Evolutionary conservation across 2,329 filamentous ascomycete genomes (phyloP).

Genomic region (Phyllosticta citribraziliensis): DNA sequence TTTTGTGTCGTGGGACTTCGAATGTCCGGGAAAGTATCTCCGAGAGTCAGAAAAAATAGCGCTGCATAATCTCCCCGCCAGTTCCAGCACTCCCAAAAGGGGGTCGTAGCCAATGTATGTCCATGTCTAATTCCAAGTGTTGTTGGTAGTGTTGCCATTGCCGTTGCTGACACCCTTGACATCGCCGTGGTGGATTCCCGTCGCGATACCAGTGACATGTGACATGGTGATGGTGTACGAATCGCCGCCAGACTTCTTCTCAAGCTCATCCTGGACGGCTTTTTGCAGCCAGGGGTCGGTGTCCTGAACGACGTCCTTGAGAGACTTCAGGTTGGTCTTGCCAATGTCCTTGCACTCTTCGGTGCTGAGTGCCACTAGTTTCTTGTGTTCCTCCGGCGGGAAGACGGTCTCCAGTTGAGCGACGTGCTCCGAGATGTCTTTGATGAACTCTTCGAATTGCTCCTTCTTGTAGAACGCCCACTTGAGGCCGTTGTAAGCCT

Average conservation of each 20-base stretch:
- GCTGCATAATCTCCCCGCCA: too few relatives aligned
- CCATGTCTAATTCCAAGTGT: neutral
- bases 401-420: neutral
- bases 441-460: neutral
- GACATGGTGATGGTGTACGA: neutral
- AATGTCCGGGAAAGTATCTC: too few relatives aligned
- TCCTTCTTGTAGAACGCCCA: neutral
- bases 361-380: neutral
- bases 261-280: neutral
- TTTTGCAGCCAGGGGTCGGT: neutral
- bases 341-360: neutral
- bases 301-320: neutral
- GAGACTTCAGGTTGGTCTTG: neutral
- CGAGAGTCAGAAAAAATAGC: too few relatives aligned
- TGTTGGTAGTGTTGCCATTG: neutral
- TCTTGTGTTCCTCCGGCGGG: neutral
- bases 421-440: neutral
- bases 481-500: neutral
- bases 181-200: neutral
- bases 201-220: neutral
- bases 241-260: neutral
- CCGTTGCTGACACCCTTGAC: neutral
- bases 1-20: too few relatives aligned
- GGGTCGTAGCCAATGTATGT: too few relatives aligned
- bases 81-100: too few relatives aligned